A percentile compares a stretch with the other conserved stretches of the same genome.
Evolutionary conservation across 306 rosid species (phyloP).

Genomic region (Vigna reflexopilosa): DNA sequence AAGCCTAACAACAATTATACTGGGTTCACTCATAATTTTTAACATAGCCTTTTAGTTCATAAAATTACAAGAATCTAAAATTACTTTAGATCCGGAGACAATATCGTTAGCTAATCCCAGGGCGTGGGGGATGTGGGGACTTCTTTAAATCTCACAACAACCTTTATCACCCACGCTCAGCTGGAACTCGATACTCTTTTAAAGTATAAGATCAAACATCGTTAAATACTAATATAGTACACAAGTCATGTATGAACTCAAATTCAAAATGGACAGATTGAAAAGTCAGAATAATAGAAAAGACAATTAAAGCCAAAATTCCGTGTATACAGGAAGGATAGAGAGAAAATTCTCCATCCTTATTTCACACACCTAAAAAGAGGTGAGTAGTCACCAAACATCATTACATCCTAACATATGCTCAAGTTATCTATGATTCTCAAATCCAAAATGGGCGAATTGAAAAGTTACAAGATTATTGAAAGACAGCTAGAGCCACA

Average conservation of each 20-base stretch:
- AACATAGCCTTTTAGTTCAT: not conserved
- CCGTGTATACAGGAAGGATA: not conserved
- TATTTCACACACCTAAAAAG: not conserved
- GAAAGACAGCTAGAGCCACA: not conserved
- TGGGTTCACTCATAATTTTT: not conserved
- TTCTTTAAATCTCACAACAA: not conserved
- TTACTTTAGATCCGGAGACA: slow-evolving; percentile 24
- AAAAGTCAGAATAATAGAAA: not conserved
- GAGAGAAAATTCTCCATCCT: slow-evolving; percentile 4
- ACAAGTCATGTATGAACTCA: slow-evolving; percentile 29
- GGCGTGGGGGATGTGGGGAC: slow-evolving; percentile 2
- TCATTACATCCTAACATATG: not conserved
- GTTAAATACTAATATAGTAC: slow-evolving; percentile 32
- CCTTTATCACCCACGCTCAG: slow-evolving; percentile 25
- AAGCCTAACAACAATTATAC: slow-evolving; percentile 9
- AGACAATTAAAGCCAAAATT: slow-evolving; percentile 5
- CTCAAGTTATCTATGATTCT: not conserved
- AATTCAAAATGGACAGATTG: slow-evolving; percentile 28
- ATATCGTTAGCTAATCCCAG: slow-evolving; percentile 35
- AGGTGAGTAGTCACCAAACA: not conserved
- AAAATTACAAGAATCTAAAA: slow-evolving; percentile 4
- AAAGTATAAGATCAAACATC: slow-evolving; percentile 42
- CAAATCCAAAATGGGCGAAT: not conserved
- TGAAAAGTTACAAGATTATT: not conserved
- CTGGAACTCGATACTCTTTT: slow-evolving; percentile 48